Base-by-base conservation (phyloP, 768 basidiomycete genomes). In the Calocera cornea region DNA sequence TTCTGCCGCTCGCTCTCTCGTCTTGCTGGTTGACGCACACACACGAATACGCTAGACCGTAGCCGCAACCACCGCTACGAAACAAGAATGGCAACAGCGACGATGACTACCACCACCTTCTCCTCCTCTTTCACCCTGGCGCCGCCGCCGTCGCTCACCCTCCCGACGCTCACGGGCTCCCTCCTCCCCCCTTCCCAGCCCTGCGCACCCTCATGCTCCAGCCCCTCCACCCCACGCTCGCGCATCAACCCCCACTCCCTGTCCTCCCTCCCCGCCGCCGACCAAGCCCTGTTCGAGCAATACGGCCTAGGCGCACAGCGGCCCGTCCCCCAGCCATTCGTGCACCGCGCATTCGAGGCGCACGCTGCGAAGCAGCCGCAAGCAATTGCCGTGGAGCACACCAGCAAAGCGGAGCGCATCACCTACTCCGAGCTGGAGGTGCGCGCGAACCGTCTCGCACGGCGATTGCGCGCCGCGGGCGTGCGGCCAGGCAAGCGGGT, bases 291-390 rank as follows among this genome's bases (percentile, higher is more conserved):
- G 5, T 60, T 60, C 31, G 54, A 60, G 22, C 16, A 27, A 16
- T 60, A 60, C 54, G 24, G 27, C 22, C 74, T 79, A 44, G 84
- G 83, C 40, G 70, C 76, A 65, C 72, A 72, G 12, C 72, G 74
- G 38, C 34, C 72, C 34, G 70, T 75, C 24, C 80, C 83, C 10
- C 84, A 83, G 74, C 73, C 74, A 69, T 83, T 80, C 71, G 77
- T 85, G 36, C 84, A 85, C 71, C 82, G 84, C 68, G 84, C 84
- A 22, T 85, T 86, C 72, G 79, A 80, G 64, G 75, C 74, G 66
- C 79, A 82, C 68, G 83, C 80, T 29, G 71, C 69, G n/a, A 67
- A 68, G 16, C 75, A 77, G 34, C 82, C 84, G 19, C 71, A 79
- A 64, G 74, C 76, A 19, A 73, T 81, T 36, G 84, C 84, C 24